These are phyloP conservation scores for Ogataea hybrid DNA, from an alignment of 1,139 yeast species.

Conservation along the genomic window DNA sequence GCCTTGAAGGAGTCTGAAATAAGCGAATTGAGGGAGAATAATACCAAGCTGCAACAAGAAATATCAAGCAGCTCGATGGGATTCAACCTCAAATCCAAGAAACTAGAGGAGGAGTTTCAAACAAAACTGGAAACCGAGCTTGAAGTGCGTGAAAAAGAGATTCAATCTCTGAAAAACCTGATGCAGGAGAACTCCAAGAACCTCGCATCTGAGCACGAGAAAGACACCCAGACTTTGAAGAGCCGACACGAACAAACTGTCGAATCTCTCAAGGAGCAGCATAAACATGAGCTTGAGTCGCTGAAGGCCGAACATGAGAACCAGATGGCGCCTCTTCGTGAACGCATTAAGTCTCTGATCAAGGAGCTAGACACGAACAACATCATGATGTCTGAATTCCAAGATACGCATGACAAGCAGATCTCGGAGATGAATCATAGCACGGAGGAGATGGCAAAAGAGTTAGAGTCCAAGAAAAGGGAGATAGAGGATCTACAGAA, in stretches of 20 bases:
- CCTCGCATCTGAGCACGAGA: neutral
- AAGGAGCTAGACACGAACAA: constrained; percentile 16
- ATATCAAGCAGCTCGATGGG: neutral
- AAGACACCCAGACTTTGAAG: neutral
- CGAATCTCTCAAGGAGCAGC: neutral
- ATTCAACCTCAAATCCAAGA: neutral
- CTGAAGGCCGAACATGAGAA: neutral
- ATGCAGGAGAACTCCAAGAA: neutral
- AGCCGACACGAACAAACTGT: neutral
- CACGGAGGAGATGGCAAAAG: neutral
- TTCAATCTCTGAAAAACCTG: neutral
- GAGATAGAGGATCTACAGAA: constrained; percentile 4
- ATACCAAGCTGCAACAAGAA: constrained; percentile 3
- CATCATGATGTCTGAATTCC: constrained; percentile 16
- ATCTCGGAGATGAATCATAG: constrained; percentile 6
- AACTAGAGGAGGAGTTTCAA: neutral
- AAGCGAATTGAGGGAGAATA: constrained; percentile 4
- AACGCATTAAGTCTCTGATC: constrained; percentile 8
- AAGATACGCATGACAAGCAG: constrained; percentile 18
- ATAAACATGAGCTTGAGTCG: neutral
- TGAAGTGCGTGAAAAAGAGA: neutral
- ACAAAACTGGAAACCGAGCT: neutral
- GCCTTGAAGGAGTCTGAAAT: constrained; percentile 11
- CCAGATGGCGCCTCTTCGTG: constrained; percentile 3
- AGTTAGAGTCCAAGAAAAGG: constrained; percentile 2